phyloP scores from a whole-genome alignment of 257 asterid species.

The Knoxia roxburghii region DNA sequence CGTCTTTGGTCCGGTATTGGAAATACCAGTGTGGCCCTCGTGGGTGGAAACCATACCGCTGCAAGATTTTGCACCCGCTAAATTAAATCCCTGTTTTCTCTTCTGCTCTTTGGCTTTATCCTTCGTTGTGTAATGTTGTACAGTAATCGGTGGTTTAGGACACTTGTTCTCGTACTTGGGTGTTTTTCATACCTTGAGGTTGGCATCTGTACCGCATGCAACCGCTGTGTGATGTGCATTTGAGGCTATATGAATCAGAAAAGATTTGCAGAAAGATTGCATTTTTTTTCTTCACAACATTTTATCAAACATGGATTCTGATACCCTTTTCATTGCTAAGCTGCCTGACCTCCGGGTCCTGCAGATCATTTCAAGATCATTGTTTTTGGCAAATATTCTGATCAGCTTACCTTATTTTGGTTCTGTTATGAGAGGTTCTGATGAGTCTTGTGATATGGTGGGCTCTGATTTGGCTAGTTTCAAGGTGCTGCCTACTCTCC shows the following conservation, averaged over 20 bases:
- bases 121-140: slow-evolving; percentile 32
- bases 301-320: too few relatives aligned
- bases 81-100: not conserved
- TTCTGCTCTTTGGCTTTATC: slow-evolving; percentile 17
- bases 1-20: slow-evolving; percentile 43
- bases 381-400: slow-evolving; percentile 50
- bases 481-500: slow-evolving; percentile 42
- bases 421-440: slow-evolving; percentile 31
- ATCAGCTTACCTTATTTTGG: slow-evolving; percentile 34
- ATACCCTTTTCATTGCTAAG: slow-evolving; percentile 40
- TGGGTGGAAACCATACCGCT: slow-evolving; percentile 90
- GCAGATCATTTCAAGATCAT: slow-evolving; percentile 49
- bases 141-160: slow-evolving; percentile 14
- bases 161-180: not conserved
- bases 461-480: slow-evolving; percentile 15
- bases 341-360: slow-evolving; percentile 55
- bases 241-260: not conserved
- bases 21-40: slow-evolving; percentile 53
- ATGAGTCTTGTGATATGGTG: slow-evolving; percentile 9
- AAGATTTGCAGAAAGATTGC: not conserved
- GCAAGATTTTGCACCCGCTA: slow-evolving; percentile 83
- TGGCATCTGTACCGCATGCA: not conserved
- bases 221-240: not conserved
- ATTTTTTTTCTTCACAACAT: too few relatives aligned
- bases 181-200: not conserved